Conservation (phyloP, 2,329 filamentous ascomycete species). For the Drechslerella dactyloides region DNA sequence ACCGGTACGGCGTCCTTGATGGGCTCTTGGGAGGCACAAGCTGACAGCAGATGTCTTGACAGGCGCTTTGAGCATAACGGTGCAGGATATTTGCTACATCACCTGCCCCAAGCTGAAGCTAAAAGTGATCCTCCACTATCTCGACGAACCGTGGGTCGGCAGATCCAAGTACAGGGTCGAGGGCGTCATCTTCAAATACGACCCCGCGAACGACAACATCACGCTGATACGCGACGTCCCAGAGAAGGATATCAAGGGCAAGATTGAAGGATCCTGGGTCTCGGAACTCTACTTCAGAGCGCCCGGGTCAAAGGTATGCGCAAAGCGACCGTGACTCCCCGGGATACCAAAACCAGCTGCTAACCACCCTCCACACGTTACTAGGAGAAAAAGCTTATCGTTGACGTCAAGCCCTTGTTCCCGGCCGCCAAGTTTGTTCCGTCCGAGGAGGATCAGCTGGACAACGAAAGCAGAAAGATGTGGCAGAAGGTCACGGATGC, state of each 20-base stretch:
- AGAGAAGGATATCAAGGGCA: conserved; percentile 79
- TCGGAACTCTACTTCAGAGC: conserved; percentile 69
- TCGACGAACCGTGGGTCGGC: conserved; percentile 93
- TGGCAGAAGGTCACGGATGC: conserved; percentile 88
- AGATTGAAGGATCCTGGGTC: conserved; percentile 86
- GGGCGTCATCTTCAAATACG: conserved; percentile 87
- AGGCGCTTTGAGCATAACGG: conserved; percentile 82
- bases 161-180: conserved; percentile 89
- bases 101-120: conserved; percentile 88
- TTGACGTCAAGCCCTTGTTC: conserved; percentile 83
- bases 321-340: conserved; percentile 8
- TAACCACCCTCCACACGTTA: not conserved
- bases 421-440: conserved; percentile 81
- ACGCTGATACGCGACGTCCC: conserved; percentile 82
- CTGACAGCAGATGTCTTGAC: conserved; percentile 52
- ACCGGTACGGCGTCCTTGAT: conserved; percentile 61
- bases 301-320: conserved; percentile 57
- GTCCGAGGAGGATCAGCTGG: conserved; percentile 76
- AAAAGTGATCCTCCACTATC: conserved; percentile 89
- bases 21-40: not conserved
- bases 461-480: conserved; percentile 86
- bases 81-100: conserved; percentile 86
- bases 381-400: conserved; percentile 66
- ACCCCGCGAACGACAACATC: conserved; percentile 82
- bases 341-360: conserved; percentile 6